These are phyloP conservation scores for Rhododendron ovatum DNA, from an alignment of 148 eudicot genomes.

Conservation along the genomic window DNA sequence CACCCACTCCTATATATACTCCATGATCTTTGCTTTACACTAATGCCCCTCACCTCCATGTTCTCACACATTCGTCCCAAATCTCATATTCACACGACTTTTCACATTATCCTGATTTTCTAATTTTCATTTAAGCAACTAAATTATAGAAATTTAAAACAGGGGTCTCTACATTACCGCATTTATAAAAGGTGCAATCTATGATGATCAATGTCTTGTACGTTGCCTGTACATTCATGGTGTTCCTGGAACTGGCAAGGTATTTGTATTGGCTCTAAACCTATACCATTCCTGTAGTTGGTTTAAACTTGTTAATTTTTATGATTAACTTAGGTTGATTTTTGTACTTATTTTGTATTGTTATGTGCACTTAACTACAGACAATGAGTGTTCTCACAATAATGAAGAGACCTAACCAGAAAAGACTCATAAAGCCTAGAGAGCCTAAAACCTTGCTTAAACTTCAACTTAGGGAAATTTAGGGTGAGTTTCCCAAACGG, in stretches of 20 bases:
- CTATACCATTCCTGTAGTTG: background rate
- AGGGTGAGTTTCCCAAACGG: too few species aligned
- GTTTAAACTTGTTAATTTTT: background rate
- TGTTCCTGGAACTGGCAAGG: slow-evolving; percentile 99
- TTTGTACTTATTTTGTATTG: background rate
- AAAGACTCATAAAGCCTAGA: background rate
- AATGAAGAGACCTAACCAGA: slow-evolving; percentile 40
- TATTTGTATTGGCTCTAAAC: slow-evolving; percentile 17
- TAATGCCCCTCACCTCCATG: too few species aligned
- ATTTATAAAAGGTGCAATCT: slow-evolving; percentile 79
- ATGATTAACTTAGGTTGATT: background rate
- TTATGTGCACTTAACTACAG: slow-evolving; percentile 43
- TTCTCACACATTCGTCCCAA: too few species aligned
- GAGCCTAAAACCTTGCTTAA: background rate
- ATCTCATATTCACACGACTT: too few species aligned
- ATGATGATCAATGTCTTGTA: slow-evolving; percentile 92
- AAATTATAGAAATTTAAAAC: too few species aligned
- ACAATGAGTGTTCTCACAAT: slow-evolving; percentile 97
- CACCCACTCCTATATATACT: too few species aligned
- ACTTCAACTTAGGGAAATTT: background rate
- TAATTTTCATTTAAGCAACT: too few species aligned
- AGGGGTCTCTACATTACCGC: slow-evolving; percentile 15
- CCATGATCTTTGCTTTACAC: too few species aligned
- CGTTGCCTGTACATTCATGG: slow-evolving; percentile 98
- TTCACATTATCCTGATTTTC: too few species aligned